A percentile compares a stretch with the other conserved stretches of the same genome.
Evolutionary conservation across 2,329 filamentous ascomycete species (phyloP).

Genomic region (Rhexocercosporidium sp.): DNA sequence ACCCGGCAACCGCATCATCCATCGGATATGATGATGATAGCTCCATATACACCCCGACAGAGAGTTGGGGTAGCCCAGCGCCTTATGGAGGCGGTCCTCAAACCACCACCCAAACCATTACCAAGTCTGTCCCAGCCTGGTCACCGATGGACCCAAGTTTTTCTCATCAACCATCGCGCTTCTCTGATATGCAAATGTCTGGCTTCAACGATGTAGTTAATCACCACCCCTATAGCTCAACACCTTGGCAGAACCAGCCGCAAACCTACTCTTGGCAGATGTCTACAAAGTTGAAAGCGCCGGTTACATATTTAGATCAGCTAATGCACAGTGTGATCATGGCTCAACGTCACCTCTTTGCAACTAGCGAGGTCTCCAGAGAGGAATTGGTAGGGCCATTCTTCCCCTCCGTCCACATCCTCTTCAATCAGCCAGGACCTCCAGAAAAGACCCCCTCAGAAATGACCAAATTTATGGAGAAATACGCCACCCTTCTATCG

Average conservation of each 20-base stretch:
- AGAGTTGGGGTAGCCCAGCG: conserved; percentile 35
- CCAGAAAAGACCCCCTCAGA: conserved; percentile 30
- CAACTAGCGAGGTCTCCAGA: conserved; percentile 27
- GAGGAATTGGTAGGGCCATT: conserved; percentile 32
- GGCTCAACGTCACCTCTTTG: conserved; percentile 36
- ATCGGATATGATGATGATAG: conserved; percentile 30
- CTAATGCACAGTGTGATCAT: conserved; percentile 39
- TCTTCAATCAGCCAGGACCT: conserved; percentile 36
- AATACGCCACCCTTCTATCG: conserved; percentile 36
- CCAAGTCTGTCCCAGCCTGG: conserved; percentile 35
- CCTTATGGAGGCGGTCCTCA: conserved; percentile 30
- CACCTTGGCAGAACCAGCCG: conserved; percentile 40
- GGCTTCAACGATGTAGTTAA: conserved; percentile 36
- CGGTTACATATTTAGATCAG: conserved; percentile 37
- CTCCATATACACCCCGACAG: conserved; percentile 30
- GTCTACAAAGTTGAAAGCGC: conserved; percentile 40
- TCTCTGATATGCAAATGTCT: conserved; percentile 32
- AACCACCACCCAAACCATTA: conserved; percentile 23
- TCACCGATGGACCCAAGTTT: conserved; percentile 38
- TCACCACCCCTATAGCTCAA: conserved; percentile 24
- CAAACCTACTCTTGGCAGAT: conserved; percentile 41
- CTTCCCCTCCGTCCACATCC: conserved; percentile 38
- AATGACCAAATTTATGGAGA: conserved; percentile 37
- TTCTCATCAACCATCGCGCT: conserved; percentile 35
- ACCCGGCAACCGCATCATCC: conserved; percentile 21